Evolutionary conservation across 352 stramenopile species (phyloP).

Genomic region (Phytophthora syringae): DNA sequence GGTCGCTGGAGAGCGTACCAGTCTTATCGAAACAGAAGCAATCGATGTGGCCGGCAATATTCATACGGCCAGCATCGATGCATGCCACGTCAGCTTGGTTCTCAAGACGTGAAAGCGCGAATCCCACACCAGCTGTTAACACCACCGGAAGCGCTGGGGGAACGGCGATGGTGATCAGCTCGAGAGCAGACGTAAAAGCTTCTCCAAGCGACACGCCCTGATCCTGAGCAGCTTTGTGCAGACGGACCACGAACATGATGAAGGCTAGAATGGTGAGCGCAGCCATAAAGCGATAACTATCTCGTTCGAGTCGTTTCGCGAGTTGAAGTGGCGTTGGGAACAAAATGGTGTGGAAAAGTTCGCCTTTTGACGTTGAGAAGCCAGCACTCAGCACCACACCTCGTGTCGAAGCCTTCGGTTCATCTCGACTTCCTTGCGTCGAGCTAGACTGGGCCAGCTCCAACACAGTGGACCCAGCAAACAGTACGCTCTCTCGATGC

Average conservation of each 20-base stretch:
- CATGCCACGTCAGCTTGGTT: constrained; percentile 60
- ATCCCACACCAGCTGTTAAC: constrained; percentile 67
- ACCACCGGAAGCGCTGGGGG: constrained; percentile 69
- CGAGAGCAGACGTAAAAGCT: constrained; percentile 54
- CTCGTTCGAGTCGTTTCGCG: constrained; percentile 58
- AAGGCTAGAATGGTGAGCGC: constrained; percentile 61
- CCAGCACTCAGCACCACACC: constrained; percentile 70
- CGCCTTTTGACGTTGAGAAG: constrained; percentile 74
- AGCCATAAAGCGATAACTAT: constrained; percentile 77
- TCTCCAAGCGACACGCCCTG: constrained; percentile 32
- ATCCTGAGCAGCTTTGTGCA: constrained; percentile 44
- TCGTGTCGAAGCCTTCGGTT: constrained; percentile 40
- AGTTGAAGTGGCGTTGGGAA: constrained; percentile 67
- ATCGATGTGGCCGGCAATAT: constrained; percentile 70
- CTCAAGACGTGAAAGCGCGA: constrained; percentile 63
- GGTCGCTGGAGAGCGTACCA: constrained; percentile 75
- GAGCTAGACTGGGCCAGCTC: constrained; percentile 36
- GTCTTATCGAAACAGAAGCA: constrained; percentile 90
- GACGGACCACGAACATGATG: constrained; percentile 61
- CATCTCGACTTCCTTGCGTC: constrained; percentile 29
- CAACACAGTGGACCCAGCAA: constrained; percentile 64
- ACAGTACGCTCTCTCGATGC: constrained; percentile 59
- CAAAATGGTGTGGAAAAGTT: constrained; percentile 76
- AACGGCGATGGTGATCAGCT: constrained; percentile 72
- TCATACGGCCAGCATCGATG: constrained; percentile 77